Evolutionary conservation across 331 rosid species (phyloP).

Genomic region (Quercus lobata): DNA sequence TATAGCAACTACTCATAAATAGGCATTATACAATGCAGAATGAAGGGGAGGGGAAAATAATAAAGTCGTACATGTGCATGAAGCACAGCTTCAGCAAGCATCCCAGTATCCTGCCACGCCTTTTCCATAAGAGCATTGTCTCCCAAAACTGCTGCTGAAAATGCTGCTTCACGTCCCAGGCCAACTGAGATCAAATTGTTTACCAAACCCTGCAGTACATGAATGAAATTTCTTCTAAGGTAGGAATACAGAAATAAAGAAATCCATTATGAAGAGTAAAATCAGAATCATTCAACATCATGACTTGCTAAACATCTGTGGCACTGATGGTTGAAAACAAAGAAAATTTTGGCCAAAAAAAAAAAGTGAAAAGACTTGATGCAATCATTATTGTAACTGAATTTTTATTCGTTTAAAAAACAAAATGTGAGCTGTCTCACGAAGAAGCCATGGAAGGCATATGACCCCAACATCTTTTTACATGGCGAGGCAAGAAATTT

Average conservation of each 20-base stretch:
- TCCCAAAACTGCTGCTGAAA: slow-evolving; percentile 89
- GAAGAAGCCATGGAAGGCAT: background rate
- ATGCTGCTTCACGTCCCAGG: slow-evolving; percentile 95
- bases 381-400: background rate
- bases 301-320: background rate
- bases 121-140: slow-evolving; percentile 97
- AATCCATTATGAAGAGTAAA: background rate
- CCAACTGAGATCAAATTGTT: slow-evolving; percentile 82
- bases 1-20: background rate
- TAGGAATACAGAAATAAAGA: slow-evolving; percentile 3
- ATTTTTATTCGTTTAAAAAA: background rate
- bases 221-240: slow-evolving; percentile 5
- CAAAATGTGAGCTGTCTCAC: background rate
- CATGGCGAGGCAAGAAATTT: background rate
- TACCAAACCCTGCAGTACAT: slow-evolving; percentile 65
- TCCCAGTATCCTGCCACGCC: slow-evolving; percentile 98
- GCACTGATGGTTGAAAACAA: background rate
- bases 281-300: background rate
- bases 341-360: background rate
- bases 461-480: background rate
- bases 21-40: background rate
- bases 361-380: background rate
- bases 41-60: background rate
- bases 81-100: slow-evolving; percentile 98
- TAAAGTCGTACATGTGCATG: slow-evolving; percentile 80